phyloP scores from a whole-genome alignment of 2,329 filamentous ascomycete species.

The Fusarium devonianum region DNA sequence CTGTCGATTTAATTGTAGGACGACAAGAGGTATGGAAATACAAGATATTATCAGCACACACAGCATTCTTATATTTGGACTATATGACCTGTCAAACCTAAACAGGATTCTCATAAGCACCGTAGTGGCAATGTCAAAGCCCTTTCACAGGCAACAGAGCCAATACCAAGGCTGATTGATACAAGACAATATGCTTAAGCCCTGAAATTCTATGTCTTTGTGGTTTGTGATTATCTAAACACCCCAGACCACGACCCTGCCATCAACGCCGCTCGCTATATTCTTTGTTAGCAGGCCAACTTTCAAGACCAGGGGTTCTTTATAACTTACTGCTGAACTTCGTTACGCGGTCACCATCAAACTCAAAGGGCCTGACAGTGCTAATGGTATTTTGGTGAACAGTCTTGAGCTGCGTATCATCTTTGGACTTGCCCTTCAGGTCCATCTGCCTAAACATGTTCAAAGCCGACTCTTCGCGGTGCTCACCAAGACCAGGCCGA shows the following conservation, averaged over 20 bases:
- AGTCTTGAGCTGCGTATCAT: slow-evolving; percentile 93
- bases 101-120: not conserved
- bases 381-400: slow-evolving; percentile 96
- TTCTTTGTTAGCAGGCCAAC: slow-evolving; percentile 41
- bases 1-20: no score
- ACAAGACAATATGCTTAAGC: not conserved
- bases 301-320: not conserved
- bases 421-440: slow-evolving; percentile 88
- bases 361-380: slow-evolving; percentile 79
- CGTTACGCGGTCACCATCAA: slow-evolving; percentile 66
- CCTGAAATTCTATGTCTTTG: slow-evolving; percentile 8
- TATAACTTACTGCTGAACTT: slow-evolving; percentile 84
- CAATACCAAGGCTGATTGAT: not conserved
- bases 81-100: no score
- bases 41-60: not conserved
- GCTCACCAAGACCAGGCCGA: slow-evolving; percentile 64
- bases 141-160: not conserved
- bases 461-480: slow-evolving; percentile 87
- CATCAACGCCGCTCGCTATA: slow-evolving; percentile 81
- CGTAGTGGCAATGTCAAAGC: not conserved
- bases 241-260: slow-evolving; percentile 81
- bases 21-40: not conserved
- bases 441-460: slow-evolving; percentile 99
- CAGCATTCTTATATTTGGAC: no score
- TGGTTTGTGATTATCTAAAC: slow-evolving; percentile 54